phyloP scores from a whole-genome alignment of 2,329 filamentous ascomycete species.

The Cordyceps cateniannulata region DNA sequence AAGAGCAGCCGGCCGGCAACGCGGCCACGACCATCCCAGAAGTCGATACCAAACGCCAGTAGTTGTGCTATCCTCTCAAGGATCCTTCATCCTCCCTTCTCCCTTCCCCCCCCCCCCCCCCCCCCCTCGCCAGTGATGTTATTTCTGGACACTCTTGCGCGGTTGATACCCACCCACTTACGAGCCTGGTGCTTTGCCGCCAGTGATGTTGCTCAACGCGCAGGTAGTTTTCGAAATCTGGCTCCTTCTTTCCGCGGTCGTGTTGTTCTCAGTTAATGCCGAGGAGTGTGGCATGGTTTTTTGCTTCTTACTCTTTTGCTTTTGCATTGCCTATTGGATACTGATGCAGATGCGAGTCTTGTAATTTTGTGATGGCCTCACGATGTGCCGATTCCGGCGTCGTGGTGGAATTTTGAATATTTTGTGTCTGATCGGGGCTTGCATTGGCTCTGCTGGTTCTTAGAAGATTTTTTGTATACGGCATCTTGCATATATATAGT shows the following conservation, averaged over 20 bases:
- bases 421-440: background rate
- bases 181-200: constrained; percentile 7
- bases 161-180: constrained; percentile 7
- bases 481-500: background rate
- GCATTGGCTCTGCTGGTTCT: background rate
- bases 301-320: background rate
- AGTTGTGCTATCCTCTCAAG: background rate
- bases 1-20: background rate
- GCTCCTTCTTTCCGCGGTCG: background rate
- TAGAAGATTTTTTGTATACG: background rate
- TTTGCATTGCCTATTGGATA: constrained; percentile 5
- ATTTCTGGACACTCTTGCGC: constrained; percentile 12
- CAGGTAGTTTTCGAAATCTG: constrained; percentile 12
- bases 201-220: constrained; percentile 13
- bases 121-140: constrained; percentile 11
- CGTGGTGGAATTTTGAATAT: background rate
- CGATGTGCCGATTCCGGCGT: background rate
- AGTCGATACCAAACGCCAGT: background rate
- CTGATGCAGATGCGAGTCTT: background rate
- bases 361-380: background rate
- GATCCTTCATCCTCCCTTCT: background rate
- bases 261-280: too few relatives aligned
- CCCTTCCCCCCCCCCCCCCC: background rate
- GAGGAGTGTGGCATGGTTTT: background rate
- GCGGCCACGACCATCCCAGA: background rate